These are phyloP conservation scores for Xylariaceae sp. DNA, from an alignment of 2,329 filamentous ascomycete genomes.

Conservation along the genomic window DNA sequence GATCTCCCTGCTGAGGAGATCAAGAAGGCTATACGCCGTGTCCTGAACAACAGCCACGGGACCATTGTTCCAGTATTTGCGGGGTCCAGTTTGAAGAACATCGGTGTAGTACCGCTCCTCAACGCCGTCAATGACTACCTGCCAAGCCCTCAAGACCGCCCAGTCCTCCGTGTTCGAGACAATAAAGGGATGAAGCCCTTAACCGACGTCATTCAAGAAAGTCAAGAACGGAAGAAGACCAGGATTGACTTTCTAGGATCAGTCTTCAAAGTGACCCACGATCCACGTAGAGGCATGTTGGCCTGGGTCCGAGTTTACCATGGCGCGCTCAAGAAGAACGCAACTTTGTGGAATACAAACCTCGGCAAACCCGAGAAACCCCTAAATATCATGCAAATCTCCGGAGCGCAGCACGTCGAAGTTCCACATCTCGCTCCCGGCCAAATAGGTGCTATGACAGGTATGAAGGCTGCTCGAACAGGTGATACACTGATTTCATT, in stretches of 20 bases:
- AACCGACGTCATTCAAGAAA: constrained; percentile 36
- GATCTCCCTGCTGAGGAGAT: constrained; percentile 67
- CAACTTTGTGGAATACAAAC: constrained; percentile 81
- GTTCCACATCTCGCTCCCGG: constrained; percentile 76
- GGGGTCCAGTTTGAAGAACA: constrained; percentile 88
- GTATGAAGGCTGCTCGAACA: constrained; percentile 85
- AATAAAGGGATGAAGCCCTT: constrained; percentile 50
- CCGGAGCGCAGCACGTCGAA: constrained; percentile 81
- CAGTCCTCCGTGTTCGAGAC: constrained; percentile 72
- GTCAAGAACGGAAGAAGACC: constrained; percentile 33
- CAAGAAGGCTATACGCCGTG: constrained; percentile 68
- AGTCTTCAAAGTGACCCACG: constrained; percentile 93
- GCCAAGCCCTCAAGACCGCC: constrained; percentile 75
- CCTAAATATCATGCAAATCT: constrained; percentile 81
- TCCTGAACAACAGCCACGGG: constrained; percentile 64
- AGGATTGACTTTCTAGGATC: constrained; percentile 51
- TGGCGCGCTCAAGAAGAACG: constrained; percentile 70
- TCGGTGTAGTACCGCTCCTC: constrained; percentile 87
- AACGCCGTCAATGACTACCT: constrained; percentile 86
- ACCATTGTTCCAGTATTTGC: constrained; percentile 82
- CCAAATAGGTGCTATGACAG: constrained; percentile 90
- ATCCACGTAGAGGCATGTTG: constrained; percentile 77
- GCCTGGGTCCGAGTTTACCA: constrained; percentile 93
- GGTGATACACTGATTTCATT: constrained; percentile 87
- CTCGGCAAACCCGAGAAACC: constrained; percentile 74